A percentile compares a stretch with the other conserved stretches of the same genome.
Evolutionary conservation across 1,139 yeast species (phyloP).

Genomic region (Spencermartinsiella ligniputridi): DNA sequence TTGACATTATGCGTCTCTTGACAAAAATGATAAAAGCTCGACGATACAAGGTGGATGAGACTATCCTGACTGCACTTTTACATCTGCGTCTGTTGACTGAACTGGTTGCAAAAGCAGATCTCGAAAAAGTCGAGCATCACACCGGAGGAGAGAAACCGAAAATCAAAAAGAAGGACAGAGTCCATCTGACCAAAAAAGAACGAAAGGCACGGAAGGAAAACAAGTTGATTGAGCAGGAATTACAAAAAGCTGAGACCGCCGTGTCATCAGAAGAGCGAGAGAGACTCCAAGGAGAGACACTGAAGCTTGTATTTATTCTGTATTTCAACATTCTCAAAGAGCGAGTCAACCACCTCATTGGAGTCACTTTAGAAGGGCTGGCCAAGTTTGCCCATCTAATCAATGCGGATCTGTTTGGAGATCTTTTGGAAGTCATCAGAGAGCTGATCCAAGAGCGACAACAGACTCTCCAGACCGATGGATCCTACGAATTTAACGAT

Average conservation of each 20-base stretch:
- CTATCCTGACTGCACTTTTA: slow-evolving; percentile 68
- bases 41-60: slow-evolving; percentile 76
- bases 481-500: slow-evolving; percentile 36
- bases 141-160: slow-evolving; percentile 43
- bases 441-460: slow-evolving; percentile 59
- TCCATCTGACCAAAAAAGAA: slow-evolving; percentile 83
- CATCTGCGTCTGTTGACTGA: slow-evolving; percentile 74
- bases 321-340: slow-evolving; percentile 74
- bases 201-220: slow-evolving; percentile 82
- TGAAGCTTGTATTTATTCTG: slow-evolving; percentile 64
- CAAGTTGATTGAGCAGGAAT: slow-evolving; percentile 82
- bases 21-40: slow-evolving; percentile 70
- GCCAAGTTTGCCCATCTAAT: slow-evolving; percentile 90
- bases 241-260: slow-evolving; percentile 80
- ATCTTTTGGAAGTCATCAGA: slow-evolving; percentile 79
- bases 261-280: slow-evolving; percentile 86
- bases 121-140: slow-evolving; percentile 47
- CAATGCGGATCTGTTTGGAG: slow-evolving; percentile 87
- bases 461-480: slow-evolving; percentile 34
- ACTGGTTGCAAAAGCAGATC: slow-evolving; percentile 53
- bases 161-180: slow-evolving; percentile 77
- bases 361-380: slow-evolving; percentile 84
- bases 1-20: slow-evolving; percentile 64
- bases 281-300: slow-evolving; percentile 74
- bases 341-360: slow-evolving; percentile 64